Percentiles rank a stretch among this genome's conserved stretches.
These are phyloP conservation scores for Xylariaceae sp. DNA, from an alignment of 2,329 filamentous ascomycete species.

Conservation along the genomic window DNA sequence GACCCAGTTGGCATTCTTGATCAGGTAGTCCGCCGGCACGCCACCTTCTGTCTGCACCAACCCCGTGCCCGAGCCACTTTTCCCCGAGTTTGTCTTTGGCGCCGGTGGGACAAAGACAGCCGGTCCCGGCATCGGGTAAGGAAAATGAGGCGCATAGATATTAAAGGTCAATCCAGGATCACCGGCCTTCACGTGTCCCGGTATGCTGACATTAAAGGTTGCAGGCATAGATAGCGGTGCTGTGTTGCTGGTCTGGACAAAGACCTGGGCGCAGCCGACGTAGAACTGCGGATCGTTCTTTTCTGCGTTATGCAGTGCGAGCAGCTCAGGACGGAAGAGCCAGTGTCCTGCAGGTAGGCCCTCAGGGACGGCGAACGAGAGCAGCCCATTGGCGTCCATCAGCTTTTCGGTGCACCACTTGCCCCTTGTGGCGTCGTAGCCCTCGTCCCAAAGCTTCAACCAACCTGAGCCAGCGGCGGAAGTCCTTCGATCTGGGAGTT, in stretches of 20 bases:
- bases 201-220: constrained; percentile 56
- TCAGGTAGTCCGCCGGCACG: constrained; percentile 51
- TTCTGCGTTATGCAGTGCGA: constrained; percentile 62
- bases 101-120: constrained; percentile 42
- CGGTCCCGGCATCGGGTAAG: constrained; percentile 58
- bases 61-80: background rate
- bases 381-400: constrained; percentile 57
- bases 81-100: constrained; percentile 2
- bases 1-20: constrained; percentile 72
- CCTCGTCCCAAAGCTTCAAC: constrained; percentile 75
- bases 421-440: constrained; percentile 50
- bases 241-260: constrained; percentile 44
- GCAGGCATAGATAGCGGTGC: constrained; percentile 46
- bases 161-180: constrained; percentile 59
- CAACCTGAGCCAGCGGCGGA: constrained; percentile 61
- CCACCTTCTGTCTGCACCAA: constrained; percentile 34
- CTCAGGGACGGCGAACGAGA: constrained; percentile 58
- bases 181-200: constrained; percentile 51
- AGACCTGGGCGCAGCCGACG: constrained; percentile 67
- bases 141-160: constrained; percentile 54
- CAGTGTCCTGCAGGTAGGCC: constrained; percentile 64
- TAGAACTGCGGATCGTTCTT: constrained; percentile 67
- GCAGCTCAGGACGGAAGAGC: constrained; percentile 65
- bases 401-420: constrained; percentile 70
- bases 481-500: constrained; percentile 51